Conservation (phyloP, 2,329 filamentous ascomycete species). For the Scorias spongiosa region DNA sequence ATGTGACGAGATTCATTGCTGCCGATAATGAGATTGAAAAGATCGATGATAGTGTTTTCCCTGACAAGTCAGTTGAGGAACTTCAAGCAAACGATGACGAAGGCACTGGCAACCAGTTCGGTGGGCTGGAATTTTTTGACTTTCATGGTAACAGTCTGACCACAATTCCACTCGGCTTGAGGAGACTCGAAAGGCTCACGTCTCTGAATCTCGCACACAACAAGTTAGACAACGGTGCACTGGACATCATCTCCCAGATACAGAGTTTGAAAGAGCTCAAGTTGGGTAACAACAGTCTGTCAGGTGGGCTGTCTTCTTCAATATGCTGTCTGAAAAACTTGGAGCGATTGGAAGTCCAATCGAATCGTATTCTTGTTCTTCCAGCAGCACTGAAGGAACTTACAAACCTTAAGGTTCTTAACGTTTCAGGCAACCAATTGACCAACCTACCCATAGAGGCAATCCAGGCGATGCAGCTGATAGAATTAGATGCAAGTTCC, state of each 20-base stretch:
- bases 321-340: constrained; percentile 52
- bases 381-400: constrained; percentile 54
- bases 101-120: constrained; percentile 59
- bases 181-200: constrained; percentile 57
- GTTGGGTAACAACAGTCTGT: constrained; percentile 61
- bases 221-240: constrained; percentile 53
- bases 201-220: constrained; percentile 70
- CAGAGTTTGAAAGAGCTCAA: constrained; percentile 61
- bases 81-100: constrained; percentile 52
- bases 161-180: constrained; percentile 58
- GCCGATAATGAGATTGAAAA: constrained; percentile 77
- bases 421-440: constrained; percentile 67
- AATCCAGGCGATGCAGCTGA: constrained; percentile 52
- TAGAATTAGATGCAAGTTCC: constrained; percentile 58
- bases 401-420: constrained; percentile 55
- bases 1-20: constrained; percentile 67
- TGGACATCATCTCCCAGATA: constrained; percentile 63
- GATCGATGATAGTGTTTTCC: constrained; percentile 62
- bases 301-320: constrained; percentile 49
- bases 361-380: constrained; percentile 60
- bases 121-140: constrained; percentile 64
- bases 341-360: constrained; percentile 67
- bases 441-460: constrained; percentile 54
- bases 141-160: constrained; percentile 70
- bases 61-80: constrained; percentile 44